Conservation (phyloP, 2,329 filamentous ascomycete species). For the Penicillium sp. region DNA sequence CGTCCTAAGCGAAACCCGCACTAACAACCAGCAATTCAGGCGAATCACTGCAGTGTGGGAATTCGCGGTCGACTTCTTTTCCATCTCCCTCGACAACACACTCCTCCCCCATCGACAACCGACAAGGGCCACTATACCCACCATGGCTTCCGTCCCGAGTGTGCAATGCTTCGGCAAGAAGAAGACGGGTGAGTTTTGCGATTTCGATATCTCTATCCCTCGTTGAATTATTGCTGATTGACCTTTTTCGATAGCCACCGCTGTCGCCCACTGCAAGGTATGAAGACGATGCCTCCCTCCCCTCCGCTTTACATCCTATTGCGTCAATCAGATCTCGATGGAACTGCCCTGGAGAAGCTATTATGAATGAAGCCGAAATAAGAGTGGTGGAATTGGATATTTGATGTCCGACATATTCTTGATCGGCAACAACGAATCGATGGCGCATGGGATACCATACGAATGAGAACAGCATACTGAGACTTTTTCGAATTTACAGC, state of each 20-base stretch:
- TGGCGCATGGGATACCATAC: slow-evolving; percentile 16
- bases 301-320: slow-evolving; percentile 13
- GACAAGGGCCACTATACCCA: no score
- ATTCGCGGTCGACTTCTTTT: slow-evolving; percentile 27
- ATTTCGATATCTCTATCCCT: slow-evolving; percentile 8
- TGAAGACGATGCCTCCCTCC: slow-evolving; percentile 33
- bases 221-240: slow-evolving; percentile 31
- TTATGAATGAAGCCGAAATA: neutral
- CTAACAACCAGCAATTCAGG: slow-evolving; percentile 33
- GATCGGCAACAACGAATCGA: slow-evolving; percentile 5
- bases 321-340: slow-evolving; percentile 18
- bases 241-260: slow-evolving; percentile 60
- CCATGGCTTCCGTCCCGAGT: slow-evolving; percentile 75
- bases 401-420: neutral
- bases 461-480: slow-evolving; percentile 25
- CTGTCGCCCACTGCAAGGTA: slow-evolving; percentile 92
- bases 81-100: slow-evolving; percentile 42
- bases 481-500: slow-evolving; percentile 45
- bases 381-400: neutral
- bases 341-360: slow-evolving; percentile 4
- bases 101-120: slow-evolving; percentile 40
- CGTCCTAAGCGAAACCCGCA: slow-evolving; percentile 47
- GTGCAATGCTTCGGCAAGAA: slow-evolving; percentile 99
- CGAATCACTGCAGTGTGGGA: slow-evolving; percentile 29
- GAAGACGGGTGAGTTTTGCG: slow-evolving; percentile 62